Percentiles rank a stretch among this genome's conserved stretches.
phyloP scores from a whole-genome alignment of 2,329 filamentous ascomycete genomes.

The Ilyonectria mors-panacis region DNA sequence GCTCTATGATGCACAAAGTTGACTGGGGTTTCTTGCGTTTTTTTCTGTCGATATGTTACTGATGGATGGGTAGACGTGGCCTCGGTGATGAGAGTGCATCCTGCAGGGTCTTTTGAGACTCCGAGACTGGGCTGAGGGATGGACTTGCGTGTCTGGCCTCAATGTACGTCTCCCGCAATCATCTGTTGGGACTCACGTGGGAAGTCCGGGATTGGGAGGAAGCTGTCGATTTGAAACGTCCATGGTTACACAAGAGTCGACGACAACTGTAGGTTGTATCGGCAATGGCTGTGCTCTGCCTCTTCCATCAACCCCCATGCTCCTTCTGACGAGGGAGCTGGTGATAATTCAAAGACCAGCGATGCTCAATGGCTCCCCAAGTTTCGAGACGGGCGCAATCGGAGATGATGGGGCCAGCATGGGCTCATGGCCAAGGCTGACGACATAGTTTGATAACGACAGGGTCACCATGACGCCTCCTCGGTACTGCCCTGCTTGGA shows the following conservation, averaged over 20 bases:
- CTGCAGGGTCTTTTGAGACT: constrained; percentile 32
- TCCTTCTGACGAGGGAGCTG: not conserved
- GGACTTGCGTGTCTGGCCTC: constrained; percentile 20
- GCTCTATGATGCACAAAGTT: constrained; percentile 36
- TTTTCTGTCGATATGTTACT: constrained; percentile 18
- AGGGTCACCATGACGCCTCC: constrained; percentile 21
- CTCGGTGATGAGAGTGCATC: constrained; percentile 23
- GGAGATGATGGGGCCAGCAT: constrained; percentile 1
- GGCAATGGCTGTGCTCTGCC: not conserved
- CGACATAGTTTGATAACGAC: constrained; percentile 23
- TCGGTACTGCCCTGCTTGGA: not conserved
- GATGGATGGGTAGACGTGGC: constrained; percentile 31
- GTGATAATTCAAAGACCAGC: not conserved
- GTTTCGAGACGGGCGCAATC: constrained; percentile 10
- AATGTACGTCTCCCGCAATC: constrained; percentile 11
- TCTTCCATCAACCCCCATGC: not conserved
- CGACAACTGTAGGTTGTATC: constrained; percentile 6
- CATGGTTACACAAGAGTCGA: constrained; percentile 12
- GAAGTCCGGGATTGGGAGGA: not conserved
- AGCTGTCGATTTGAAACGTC: constrained; percentile 10
- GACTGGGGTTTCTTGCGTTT: constrained; percentile 24
- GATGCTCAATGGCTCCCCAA: constrained; percentile 7
- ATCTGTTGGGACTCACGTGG: constrained; percentile 8
- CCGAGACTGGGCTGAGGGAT: constrained; percentile 24
- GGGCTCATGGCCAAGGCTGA: constrained; percentile 18